These are phyloP conservation scores for Backusella tarrabulga DNA, from an alignment of 192 early-diverging fungal species.

Conservation along the genomic window DNA sequence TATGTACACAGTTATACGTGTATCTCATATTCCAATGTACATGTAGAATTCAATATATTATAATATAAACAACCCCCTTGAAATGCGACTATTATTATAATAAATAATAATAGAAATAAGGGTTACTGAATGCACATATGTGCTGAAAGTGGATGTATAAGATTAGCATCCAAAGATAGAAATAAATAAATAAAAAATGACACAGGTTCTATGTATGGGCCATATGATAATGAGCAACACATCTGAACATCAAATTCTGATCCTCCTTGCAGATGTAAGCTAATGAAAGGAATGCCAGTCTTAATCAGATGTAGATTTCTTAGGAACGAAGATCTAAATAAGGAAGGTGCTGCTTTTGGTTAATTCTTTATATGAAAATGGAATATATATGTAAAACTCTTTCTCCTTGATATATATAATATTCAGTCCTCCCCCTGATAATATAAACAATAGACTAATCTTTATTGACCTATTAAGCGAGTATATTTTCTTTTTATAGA, in stretches of 20 bases:
- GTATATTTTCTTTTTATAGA: not conserved
- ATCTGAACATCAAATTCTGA: not conserved
- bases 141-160: not conserved
- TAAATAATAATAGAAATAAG: not conserved
- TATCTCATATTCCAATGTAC: not conserved
- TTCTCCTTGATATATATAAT: not conserved
- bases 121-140: not conserved
- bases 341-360: not conserved
- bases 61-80: conserved; percentile 1
- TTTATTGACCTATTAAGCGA: not conserved
- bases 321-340: not conserved
- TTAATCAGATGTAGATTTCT: not conserved
- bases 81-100: not conserved
- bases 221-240: not conserved
- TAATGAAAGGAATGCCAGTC: not conserved
- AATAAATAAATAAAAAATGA: not conserved
- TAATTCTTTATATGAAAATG: not conserved
- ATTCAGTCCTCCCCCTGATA: not conserved
- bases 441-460: not conserved
- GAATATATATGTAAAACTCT: not conserved
- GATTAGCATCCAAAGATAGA: not conserved
- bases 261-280: not conserved
- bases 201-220: not conserved
- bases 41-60: not conserved
- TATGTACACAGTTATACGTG: not conserved